Evolutionary conservation across 257 asterid species (phyloP).

Genomic region (Prunella vulgaris): DNA sequence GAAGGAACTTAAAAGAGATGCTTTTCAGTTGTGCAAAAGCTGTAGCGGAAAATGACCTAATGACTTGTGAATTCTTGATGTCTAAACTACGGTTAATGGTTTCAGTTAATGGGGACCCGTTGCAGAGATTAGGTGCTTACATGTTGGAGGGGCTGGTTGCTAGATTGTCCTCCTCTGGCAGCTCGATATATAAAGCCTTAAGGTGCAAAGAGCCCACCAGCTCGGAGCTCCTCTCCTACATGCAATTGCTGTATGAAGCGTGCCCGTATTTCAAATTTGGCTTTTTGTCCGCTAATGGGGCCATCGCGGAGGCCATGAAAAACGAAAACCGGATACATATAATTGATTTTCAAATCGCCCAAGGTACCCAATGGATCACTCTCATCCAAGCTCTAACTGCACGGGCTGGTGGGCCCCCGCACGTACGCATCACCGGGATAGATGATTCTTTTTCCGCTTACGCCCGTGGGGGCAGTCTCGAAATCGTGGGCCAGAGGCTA

Average conservation of each 20-base stretch:
- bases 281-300: conserved; percentile 32
- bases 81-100: conserved; percentile 24
- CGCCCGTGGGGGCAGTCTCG: conserved; percentile 28
- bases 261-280: conserved; percentile 39
- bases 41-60: conserved; percentile 8
- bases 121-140: conserved; percentile 37
- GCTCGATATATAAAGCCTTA: conserved; percentile 28
- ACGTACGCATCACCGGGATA: conserved; percentile 26
- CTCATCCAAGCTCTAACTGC: conserved; percentile 31
- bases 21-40: conserved; percentile 34
- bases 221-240: conserved; percentile 26
- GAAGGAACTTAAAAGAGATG: conserved; percentile 24
- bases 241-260: conserved; percentile 28
- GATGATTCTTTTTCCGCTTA: conserved; percentile 24
- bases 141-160: conserved; percentile 36
- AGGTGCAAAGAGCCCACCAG: conserved; percentile 24
- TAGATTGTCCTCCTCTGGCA: conserved; percentile 25
- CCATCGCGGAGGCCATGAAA: conserved; percentile 33
- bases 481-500: conserved; percentile 26
- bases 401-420: conserved; percentile 32
- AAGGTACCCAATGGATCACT: conserved; percentile 33
- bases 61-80: conserved; percentile 15
- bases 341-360: conserved; percentile 29
- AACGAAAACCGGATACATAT: conserved; percentile 27
- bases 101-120: conserved; percentile 34